These are phyloP conservation scores for Urtica urens DNA, from an alignment of 306 rosid species.

Conservation along the genomic window DNA sequence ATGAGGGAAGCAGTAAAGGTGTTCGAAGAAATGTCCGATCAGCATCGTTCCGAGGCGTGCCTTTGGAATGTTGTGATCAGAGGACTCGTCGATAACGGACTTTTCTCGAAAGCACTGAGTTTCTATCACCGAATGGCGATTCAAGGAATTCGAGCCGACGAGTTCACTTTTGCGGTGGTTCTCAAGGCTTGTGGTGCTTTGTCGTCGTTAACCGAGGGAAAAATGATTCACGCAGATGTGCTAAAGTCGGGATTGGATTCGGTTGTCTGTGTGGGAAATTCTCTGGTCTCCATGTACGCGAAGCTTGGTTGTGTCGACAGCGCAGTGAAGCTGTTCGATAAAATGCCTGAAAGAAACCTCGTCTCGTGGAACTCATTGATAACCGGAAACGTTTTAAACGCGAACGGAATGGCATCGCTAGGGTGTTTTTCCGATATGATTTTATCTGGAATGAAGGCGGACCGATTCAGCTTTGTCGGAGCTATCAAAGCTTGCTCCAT, in stretches of 20 bases:
- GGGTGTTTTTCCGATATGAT: constrained; percentile 33
- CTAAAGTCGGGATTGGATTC: constrained; percentile 36
- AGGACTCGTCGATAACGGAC: constrained; percentile 29
- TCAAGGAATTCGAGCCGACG: constrained; percentile 29
- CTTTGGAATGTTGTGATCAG: constrained; percentile 41
- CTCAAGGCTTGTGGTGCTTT: constrained; percentile 39
- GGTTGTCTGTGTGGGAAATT: constrained; percentile 35
- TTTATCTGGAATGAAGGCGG: constrained; percentile 25
- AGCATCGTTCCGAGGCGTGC: constrained; percentile 19
- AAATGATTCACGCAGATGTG: constrained; percentile 33
- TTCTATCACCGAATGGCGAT: constrained; percentile 35
- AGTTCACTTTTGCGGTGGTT: constrained; percentile 38
- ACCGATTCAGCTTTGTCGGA: constrained; percentile 30
- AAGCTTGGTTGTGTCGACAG: constrained; percentile 28
- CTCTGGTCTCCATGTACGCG: constrained; percentile 34
- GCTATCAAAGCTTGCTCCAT: constrained; percentile 38
- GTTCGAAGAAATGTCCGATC: constrained; percentile 35
- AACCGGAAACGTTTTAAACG: constrained; percentile 27
- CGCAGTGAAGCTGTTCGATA: constrained; percentile 37
- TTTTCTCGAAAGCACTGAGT: constrained; percentile 23
- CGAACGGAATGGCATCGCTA: constrained; percentile 24
- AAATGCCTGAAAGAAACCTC: constrained; percentile 34
- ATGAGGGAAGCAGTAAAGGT: constrained; percentile 34
- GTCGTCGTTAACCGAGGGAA: constrained; percentile 18
- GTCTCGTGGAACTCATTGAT: constrained; percentile 55